These are phyloP conservation scores for Colletotrichum sojae DNA, from an alignment of 2,329 filamentous ascomycete genomes.

Conservation along the genomic window DNA sequence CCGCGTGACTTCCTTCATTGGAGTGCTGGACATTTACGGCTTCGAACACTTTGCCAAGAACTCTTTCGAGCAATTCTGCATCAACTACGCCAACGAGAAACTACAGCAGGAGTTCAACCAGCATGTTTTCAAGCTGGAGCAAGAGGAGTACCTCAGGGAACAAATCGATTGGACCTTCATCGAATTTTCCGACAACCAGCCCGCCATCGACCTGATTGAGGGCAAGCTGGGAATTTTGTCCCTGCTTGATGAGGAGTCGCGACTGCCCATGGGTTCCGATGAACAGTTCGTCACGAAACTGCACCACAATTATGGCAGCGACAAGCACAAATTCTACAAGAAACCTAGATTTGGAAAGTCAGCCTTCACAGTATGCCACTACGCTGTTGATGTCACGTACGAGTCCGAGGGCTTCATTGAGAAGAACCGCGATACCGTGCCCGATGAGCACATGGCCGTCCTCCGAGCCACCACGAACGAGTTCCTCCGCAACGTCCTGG, in stretches of 20 bases:
- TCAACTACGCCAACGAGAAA: slow-evolving; percentile 99
- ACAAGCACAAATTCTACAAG: slow-evolving; percentile 98
- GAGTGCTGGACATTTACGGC: slow-evolving; percentile 98
- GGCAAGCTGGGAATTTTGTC: slow-evolving; percentile 95
- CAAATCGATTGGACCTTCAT: slow-evolving; percentile 99
- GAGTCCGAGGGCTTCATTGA: slow-evolving; percentile 99
- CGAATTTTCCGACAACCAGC: slow-evolving; percentile 99
- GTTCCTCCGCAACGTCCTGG: slow-evolving; percentile 88
- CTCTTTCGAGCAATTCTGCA: slow-evolving; percentile 99
- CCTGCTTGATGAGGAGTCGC: slow-evolving; percentile 94
- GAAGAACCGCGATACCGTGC: slow-evolving; percentile 98
- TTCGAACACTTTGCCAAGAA: slow-evolving; percentile 99
- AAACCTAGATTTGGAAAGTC: slow-evolving; percentile 98
- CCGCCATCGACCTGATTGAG: slow-evolving; percentile 98
- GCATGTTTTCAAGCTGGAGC: slow-evolving; percentile 98
- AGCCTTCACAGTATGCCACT: slow-evolving; percentile 97
- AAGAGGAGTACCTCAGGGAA: slow-evolving; percentile 96
- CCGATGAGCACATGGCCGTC: slow-evolving; percentile 97
- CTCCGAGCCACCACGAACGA: slow-evolving; percentile 85
- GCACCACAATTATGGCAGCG: slow-evolving; percentile 89
- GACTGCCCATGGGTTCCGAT: slow-evolving; percentile 96
- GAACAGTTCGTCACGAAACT: slow-evolving; percentile 97
- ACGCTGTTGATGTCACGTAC: slow-evolving; percentile 97
- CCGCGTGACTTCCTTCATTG: slow-evolving; percentile 91
- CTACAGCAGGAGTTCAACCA: slow-evolving; percentile 99